Evolutionary conservation across 1,139 yeast species (phyloP).

Genomic region (Saccharomyces pastorianus): DNA sequence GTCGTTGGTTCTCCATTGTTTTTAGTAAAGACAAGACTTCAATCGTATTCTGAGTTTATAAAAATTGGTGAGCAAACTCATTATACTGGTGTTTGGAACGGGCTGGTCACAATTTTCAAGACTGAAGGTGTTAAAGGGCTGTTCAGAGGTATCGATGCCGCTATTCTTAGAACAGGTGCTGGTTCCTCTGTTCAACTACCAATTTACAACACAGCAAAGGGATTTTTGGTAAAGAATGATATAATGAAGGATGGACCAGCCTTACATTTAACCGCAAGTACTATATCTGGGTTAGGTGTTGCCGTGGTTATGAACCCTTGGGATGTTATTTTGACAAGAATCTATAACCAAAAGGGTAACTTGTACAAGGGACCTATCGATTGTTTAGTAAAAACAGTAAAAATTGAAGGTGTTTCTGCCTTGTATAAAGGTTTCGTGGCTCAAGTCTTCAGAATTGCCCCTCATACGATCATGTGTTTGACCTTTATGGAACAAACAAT

Average conservation of each 20-base stretch:
- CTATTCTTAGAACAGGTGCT: conserved; percentile 86
- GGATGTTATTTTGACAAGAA: conserved; percentile 89
- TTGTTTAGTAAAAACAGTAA: conserved; percentile 75
- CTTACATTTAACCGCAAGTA: conserved; percentile 66
- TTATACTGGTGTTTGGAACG: conserved; percentile 62
- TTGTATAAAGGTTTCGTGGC: conserved; percentile 93
- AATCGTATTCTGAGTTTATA: conserved; percentile 61
- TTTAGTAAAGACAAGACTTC: conserved; percentile 91
- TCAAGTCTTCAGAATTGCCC: conserved; percentile 84
- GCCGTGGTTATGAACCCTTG: conserved; percentile 95
- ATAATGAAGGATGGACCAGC: conserved; percentile 55
- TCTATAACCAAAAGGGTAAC: conserved; percentile 88
- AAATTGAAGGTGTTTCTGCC: conserved; percentile 77
- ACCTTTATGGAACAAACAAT: conserved; percentile 94
- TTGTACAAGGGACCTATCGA: conserved; percentile 81
- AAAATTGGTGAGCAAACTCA: conserved; percentile 89
- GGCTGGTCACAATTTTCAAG: conserved; percentile 52
- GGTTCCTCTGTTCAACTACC: conserved; percentile 96
- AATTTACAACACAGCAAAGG: conserved; percentile 71
- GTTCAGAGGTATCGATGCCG: conserved; percentile 91
- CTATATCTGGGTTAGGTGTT: conserved; percentile 84
- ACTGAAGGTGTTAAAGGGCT: conserved; percentile 72
- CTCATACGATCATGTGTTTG: conserved; percentile 84
- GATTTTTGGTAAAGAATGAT: conserved; percentile 40
- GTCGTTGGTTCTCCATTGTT: conserved; percentile 84